Percentiles rank a stretch among this genome's conserved stretches.
phyloP scores from a whole-genome alignment of 208 protist species.

The Tritrichomonas musculus region DNA sequence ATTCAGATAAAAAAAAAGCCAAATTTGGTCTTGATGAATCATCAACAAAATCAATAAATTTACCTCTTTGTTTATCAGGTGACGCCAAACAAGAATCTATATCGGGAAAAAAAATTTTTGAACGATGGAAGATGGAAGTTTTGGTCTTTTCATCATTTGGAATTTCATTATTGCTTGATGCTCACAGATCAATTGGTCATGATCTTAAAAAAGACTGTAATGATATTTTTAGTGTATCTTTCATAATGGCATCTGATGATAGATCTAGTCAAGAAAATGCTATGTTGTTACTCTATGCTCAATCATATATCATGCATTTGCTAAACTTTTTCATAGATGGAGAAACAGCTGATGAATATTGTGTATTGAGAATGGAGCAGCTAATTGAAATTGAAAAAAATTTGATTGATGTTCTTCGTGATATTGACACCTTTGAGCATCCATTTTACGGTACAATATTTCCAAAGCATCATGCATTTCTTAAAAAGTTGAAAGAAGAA shows the following conservation, averaged over 20 bases:
- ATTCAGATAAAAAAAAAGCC: background rate
- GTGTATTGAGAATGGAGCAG: too few relatives aligned
- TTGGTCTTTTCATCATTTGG: background rate
- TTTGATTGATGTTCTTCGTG: background rate
- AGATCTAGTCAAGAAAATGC: background rate
- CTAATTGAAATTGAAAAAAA: background rate
- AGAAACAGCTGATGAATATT: too few relatives aligned
- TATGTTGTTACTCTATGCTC: background rate
- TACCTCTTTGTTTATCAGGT: too few relatives aligned
- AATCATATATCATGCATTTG: background rate
- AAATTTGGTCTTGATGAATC: background rate
- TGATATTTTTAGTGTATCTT: background rate
- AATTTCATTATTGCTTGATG: background rate
- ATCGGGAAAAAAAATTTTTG: too few relatives aligned
- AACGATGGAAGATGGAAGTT: too few relatives aligned
- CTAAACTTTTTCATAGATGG: background rate
- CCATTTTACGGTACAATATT: background rate
- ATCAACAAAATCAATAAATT: too few relatives aligned
- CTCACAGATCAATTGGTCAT: background rate
- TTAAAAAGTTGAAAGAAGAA: background rate
- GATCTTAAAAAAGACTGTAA: background rate
- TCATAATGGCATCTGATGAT: background rate
- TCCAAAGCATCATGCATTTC: background rate
- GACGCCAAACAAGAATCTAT: too few relatives aligned
- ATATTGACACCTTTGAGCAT: background rate